Evolutionary conservation across 2,329 filamentous ascomycete species (phyloP).

Genomic region (Pseudogymnoascus sp.): DNA sequence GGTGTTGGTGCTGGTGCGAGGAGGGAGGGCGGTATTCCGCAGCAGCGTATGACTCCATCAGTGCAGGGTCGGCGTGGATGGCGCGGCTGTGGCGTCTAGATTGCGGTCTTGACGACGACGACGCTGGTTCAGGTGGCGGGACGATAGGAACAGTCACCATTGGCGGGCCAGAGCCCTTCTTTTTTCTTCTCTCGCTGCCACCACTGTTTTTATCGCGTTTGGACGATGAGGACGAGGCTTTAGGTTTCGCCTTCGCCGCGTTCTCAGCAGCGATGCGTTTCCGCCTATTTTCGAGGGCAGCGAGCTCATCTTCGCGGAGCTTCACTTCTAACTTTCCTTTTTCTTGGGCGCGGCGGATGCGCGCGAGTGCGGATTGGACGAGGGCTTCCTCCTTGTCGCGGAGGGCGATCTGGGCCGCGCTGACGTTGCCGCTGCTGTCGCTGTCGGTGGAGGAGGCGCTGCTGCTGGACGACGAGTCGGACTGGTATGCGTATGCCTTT

Average conservation of each 20-base stretch:
- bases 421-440: conserved; percentile 42
- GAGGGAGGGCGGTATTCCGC: conserved; percentile 21
- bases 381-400: conserved; percentile 65
- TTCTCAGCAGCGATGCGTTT: conserved; percentile 48
- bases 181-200: conserved; percentile 21
- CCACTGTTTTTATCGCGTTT: neutral
- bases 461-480: neutral
- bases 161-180: conserved; percentile 16
- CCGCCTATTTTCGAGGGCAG: conserved; percentile 63
- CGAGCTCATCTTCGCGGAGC: conserved; percentile 71
- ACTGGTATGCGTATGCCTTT: neutral
- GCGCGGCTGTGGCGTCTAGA: conserved; percentile 24
- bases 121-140: conserved; percentile 24
- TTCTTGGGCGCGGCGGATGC: conserved; percentile 70
- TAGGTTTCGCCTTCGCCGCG: conserved; percentile 11
- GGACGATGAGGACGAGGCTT: neutral
- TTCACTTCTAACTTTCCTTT: conserved; percentile 72
- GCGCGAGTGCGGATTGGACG: conserved; percentile 68
- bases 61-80: conserved; percentile 33
- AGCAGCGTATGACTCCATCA: conserved; percentile 35
- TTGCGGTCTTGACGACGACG: conserved; percentile 28
- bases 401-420: conserved; percentile 45
- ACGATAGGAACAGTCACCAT: conserved; percentile 24
- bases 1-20: conserved; percentile 22
- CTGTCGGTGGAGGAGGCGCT: conserved; percentile 19